Base-by-base conservation (phyloP, 768 basidiomycete species). In the Termitomyces eurrhizus region DNA sequence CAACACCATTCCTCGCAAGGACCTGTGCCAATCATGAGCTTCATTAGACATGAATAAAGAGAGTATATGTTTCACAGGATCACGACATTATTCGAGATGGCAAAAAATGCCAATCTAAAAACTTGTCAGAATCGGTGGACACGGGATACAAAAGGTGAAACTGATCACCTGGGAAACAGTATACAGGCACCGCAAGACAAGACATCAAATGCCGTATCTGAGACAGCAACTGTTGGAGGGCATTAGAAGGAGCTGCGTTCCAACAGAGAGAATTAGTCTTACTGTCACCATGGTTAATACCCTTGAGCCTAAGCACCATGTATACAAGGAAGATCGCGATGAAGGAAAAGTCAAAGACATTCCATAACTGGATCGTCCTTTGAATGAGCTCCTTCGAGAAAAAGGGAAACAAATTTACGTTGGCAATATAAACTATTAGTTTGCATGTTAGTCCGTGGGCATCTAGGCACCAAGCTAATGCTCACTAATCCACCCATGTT, bases 401-500 rank as follows among this genome's bases (percentile, higher is more conserved):
- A 64, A 63, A 16, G 18, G 16, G 45, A 59, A 8, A 26, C 26
- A 51, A n/a, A 45, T 67, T 68, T 69, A 91, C 92, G 68, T 92
- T 93, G 24, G 92, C 90, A 46, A 92, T 84, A 70, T 95, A 95
- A 56, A 95, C 92, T 81, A 51, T 11, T 16, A 45, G 4, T n/a
- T 33, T 32, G 8, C 2, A 29, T 29, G 39, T 61, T 49, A 62
- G 39, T 29, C 49, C 32, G 8, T 7, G 41, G 41, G 56, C 8
- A 6, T 52, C 8, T 32, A 29, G 39, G n/a, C 57, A 57, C 60
- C 42, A 50, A 60, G 37, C 61, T 45, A 14, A 13, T 41, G 57
- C 92, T 74, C 67, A 93, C 92, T 87, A 49, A 83, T 81, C 91
- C 90, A 94, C 29, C 94, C 93, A 67, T 95, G 87, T 70, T 95